Base-by-base conservation (phyloP, 1,139 yeast genomes). In the Petasospora fabianii region DNA sequence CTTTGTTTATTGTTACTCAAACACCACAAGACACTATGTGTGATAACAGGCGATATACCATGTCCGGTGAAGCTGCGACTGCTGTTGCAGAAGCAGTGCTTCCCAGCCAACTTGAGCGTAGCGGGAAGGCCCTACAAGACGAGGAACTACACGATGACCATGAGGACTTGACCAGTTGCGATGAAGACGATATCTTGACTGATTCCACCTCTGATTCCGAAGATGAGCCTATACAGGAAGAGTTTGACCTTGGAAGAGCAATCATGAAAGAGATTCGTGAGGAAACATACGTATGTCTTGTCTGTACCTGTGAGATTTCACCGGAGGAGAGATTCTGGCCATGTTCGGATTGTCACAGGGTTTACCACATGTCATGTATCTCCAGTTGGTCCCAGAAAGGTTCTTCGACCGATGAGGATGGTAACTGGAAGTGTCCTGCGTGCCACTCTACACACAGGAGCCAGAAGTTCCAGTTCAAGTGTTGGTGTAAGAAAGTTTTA, bases 401-500 rank as follows among this genome's bases (percentile, higher is more conserved):
- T 2, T 76, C 86, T 1, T 75, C 84, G 10, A 80, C 84, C 6
- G 76, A 75, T 30, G 57, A 55, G 4, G 61, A 61, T 17, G 71
- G 72, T 39, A 68, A 69, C 31, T 88, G 97, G 97, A 71, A 90
- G 53, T 88, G 97, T 59, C 97, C 97, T 0, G 76, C 88, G 14
- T 88, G 97, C 61, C 85, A 82, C 52, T 64, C 68, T 11, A 44
- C 44, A 2, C 57, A 53, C 26, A 38, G 35, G 30, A 51, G 43
- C 36, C 50, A 52, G 29, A 52, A 48, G 21, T 45, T 54, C 26
- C 68, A 69, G 35, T 83, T 84, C 58, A 76, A 84, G 1, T 88
- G 97, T 58, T 88, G 97, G 97, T 88, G 97, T 67, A 90, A 92
- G 2, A 82, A 84, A 53, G 75, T 73, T 3, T 65, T 75, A 15